A percentile compares a stretch with the other conserved stretches of the same genome.
Evolutionary conservation across 371 early-diverging fungal genomes (phyloP).

Genomic region (Rhizopus delemar): DNA sequence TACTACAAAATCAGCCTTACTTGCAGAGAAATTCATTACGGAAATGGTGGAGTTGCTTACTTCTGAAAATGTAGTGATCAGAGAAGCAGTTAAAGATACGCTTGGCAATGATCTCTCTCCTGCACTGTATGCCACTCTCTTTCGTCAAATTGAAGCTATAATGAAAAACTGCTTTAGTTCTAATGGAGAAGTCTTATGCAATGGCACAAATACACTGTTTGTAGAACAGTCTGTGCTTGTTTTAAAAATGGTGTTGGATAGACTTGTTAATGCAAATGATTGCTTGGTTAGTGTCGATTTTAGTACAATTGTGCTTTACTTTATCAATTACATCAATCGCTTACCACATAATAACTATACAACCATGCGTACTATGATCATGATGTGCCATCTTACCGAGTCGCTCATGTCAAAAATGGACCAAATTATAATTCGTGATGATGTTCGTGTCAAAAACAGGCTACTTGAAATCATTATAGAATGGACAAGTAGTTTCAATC

Average conservation of each 20-base stretch:
- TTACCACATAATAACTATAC: conserved; percentile 55
- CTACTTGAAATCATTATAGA: conserved; percentile 75
- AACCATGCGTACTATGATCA: conserved; percentile 75
- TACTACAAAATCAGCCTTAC: conserved; percentile 15
- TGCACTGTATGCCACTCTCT: conserved; percentile 74
- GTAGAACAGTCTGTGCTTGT: conserved; percentile 84
- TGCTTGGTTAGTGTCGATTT: conserved; percentile 75
- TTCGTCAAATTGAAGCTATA: conserved; percentile 68
- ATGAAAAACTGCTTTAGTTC: conserved; percentile 70
- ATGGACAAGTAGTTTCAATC: conserved; percentile 80
- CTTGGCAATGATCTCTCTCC: conserved; percentile 80
- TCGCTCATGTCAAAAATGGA: conserved; percentile 76
- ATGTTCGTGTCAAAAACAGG: conserved; percentile 79
- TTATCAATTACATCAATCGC: conserved; percentile 77
- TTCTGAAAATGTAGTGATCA: conserved; percentile 76
- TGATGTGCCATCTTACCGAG: conserved; percentile 82
- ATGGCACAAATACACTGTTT: conserved; percentile 76
- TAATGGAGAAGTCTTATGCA: conserved; percentile 67
- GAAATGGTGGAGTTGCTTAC: conserved; percentile 82
- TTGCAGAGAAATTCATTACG: conserved; percentile 74
- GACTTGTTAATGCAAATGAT: conserved; percentile 66
- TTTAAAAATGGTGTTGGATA: conserved; percentile 78
- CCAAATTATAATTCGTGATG: conserved; percentile 76
- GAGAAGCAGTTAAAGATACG: conserved; percentile 88
- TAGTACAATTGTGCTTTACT: conserved; percentile 68